Percentiles rank a stretch among this genome's conserved stretches.
Evolutionary conservation across 306 rosid genomes (phyloP).

Genomic region (Bauhinia variegata): DNA sequence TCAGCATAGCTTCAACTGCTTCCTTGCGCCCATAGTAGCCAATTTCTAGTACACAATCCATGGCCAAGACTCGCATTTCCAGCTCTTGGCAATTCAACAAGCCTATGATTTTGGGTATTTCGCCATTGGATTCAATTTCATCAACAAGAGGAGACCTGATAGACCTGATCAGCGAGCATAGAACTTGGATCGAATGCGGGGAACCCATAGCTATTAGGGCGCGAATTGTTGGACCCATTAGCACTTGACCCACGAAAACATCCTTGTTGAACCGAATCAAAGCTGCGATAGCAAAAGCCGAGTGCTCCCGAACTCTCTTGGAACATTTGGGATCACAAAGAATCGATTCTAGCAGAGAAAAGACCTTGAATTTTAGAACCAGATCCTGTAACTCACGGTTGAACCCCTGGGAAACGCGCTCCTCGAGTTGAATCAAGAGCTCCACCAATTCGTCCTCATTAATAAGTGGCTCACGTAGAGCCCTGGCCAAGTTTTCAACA

Average conservation of each 20-base stretch:
- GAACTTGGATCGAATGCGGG: slow-evolving; percentile 48
- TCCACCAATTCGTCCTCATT: slow-evolving; percentile 41
- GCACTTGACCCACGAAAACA: slow-evolving; percentile 81
- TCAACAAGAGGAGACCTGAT: slow-evolving; percentile 88
- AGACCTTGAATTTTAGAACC: slow-evolving; percentile 62
- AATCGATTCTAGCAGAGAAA: slow-evolving; percentile 48
- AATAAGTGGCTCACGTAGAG: slow-evolving; percentile 25
- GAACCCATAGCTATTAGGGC: slow-evolving; percentile 62
- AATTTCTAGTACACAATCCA: slow-evolving; percentile 73
- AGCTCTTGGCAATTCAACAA: slow-evolving; percentile 44
- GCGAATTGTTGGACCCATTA: slow-evolving; percentile 58
- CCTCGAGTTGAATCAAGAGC: slow-evolving; percentile 58
- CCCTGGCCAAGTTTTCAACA: slow-evolving; percentile 40
- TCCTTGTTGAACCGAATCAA: slow-evolving; percentile 82
- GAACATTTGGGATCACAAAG: slow-evolving; percentile 51
- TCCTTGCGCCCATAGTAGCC: slow-evolving; percentile 92
- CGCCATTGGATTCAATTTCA: slow-evolving; percentile 70
- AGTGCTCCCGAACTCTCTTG: slow-evolving; percentile 53
- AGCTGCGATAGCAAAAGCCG: slow-evolving; percentile 50
- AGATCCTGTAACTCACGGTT: slow-evolving; percentile 70
- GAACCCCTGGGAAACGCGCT: slow-evolving; percentile 65
- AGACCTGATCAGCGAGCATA: slow-evolving; percentile 56
- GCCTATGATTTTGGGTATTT: slow-evolving; percentile 55
- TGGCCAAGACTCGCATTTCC: slow-evolving; percentile 46
- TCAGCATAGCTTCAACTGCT: slow-evolving; percentile 78